Base-by-base conservation (phyloP, 352 stramenopile species). In the Elongisporangium prolatum region DNA sequence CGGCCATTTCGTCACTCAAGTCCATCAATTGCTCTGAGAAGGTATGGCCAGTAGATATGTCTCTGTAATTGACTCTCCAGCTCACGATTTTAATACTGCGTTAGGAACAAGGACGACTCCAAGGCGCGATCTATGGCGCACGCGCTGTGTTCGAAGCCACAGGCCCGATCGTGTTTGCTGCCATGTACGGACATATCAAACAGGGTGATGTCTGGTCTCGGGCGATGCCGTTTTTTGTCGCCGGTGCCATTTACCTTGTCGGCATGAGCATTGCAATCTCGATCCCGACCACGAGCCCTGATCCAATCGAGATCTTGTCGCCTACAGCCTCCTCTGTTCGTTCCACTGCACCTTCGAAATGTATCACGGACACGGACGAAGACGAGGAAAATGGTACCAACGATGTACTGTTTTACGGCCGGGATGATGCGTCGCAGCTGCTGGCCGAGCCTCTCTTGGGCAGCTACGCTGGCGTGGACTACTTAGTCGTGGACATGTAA, bases 21-120 rank as follows among this genome's bases (percentile, higher is more conserved):
- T 86, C 76, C 21, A 69, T 81, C 63, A 83, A 86, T 50, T 72
- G 67, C 17, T 90, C 77, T 9, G 78, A 87, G 40, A 68, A 80
- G 60, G 72, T 81, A 24, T 6, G n/a, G 20, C 17, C 3, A 50
- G 47, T 21, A 50, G 7, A 3, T 21, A n/a, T n/a, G n/a, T n/a
- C n/a, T 21, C 20, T 21, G 17, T 9, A 50, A 50, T 21, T n/a
- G n/a, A n/a, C 17, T 50, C 17, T 21, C 20, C 20, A 21, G 7
- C 54, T 54, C 16, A 50, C 48, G 14, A 17, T 38, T 14, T 11
- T 48, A 21, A 3, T 14, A 8, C 5, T 47, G 18, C 0, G 18
- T 24, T 38, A 86, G 65, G 80, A 93, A 44, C 83, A 93, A 83
- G 83, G 83, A 9, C 79, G 77, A 6, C 64, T 93, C 0, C 83